phyloP scores from a whole-genome alignment of 768 basidiomycete species.

The Porphyrellus cyaneotinctus region DNA sequence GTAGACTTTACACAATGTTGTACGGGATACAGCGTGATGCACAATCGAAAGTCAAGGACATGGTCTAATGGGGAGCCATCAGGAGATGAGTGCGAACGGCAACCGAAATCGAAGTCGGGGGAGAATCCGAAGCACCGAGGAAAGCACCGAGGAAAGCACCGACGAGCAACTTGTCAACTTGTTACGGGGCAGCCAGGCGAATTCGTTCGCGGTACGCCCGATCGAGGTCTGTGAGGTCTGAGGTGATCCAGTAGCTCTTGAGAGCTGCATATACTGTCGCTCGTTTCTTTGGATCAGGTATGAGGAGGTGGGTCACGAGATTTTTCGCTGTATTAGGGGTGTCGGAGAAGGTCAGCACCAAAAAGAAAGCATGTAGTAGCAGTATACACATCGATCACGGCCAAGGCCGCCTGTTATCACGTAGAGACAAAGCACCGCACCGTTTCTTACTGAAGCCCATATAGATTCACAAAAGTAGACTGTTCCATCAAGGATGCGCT shows the following conservation, averaged over 20 bases:
- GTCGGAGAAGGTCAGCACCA: conserved; percentile 5
- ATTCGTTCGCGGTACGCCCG: conserved; percentile 58
- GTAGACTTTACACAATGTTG: not conserved
- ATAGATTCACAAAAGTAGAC: conserved; percentile 50
- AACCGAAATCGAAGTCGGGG: not conserved
- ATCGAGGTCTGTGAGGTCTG: conserved; percentile 58
- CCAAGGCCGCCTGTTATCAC: not conserved
- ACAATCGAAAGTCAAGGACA: not conserved
- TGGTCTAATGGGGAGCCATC: not conserved
- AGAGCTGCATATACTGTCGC: conserved; percentile 63
- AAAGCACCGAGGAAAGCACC: not conserved
- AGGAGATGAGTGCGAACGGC: not conserved
- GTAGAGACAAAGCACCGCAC: conserved; percentile 35
- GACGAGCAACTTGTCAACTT: not conserved
- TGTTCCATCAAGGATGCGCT: conserved; percentile 60
- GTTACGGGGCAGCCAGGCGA: conserved; percentile 16
- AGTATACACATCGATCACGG: not conserved
- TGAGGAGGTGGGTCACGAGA: conserved; percentile 58
- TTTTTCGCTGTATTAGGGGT: conserved; percentile 38
- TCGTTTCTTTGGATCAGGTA: conserved; percentile 52
- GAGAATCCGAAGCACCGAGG: not conserved
- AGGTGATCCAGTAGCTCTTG: conserved; percentile 60
- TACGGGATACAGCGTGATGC: conserved; percentile 7
- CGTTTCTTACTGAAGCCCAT: conserved; percentile 58
- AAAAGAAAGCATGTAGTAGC: not conserved